Evolutionary conservation across 2,329 filamentous ascomycete species (phyloP).

Genomic region (Xylariales sp.): DNA sequence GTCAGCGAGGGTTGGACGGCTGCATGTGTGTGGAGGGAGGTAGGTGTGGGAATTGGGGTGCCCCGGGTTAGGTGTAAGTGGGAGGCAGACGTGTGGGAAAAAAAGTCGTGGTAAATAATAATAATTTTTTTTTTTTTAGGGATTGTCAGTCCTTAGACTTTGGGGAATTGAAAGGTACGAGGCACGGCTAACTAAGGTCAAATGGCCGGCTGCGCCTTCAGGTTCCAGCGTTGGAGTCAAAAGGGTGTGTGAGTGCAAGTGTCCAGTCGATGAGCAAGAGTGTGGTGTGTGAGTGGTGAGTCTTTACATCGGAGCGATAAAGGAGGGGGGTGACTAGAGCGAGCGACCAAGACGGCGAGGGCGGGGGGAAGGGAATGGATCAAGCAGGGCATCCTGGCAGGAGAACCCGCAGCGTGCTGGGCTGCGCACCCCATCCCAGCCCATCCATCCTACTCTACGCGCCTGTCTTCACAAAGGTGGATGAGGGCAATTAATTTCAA

Average conservation of each 20-base stretch:
- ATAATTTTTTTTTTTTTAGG: conserved; percentile 8
- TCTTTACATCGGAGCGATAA: conserved; percentile 1
- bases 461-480: too few relatives aligned
- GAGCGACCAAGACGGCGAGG: too few relatives aligned
- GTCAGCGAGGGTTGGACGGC: conserved; percentile 8
- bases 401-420: too few relatives aligned
- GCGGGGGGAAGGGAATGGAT: too few relatives aligned
- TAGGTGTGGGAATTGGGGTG: conserved; percentile 7
- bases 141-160: not conserved
- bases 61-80: conserved; percentile 2
- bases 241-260: too few relatives aligned
- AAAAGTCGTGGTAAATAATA: conserved; percentile 3
- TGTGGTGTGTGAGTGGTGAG: too few relatives aligned
- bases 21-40: conserved; percentile 8
- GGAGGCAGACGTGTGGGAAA: not conserved
- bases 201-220: conserved; percentile 8
- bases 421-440: too few relatives aligned
- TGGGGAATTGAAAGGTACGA: conserved; percentile 1
- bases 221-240: conserved; percentile 1
- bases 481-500: too few relatives aligned
- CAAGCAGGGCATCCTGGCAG: too few relatives aligned
- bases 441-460: too few relatives aligned
- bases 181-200: conserved; percentile 6
- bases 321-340: conserved; percentile 3
- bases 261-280: too few relatives aligned